A percentile compares a stretch with the other conserved stretches of the same genome.
These are phyloP conservation scores for Silene uniflora DNA, from an alignment of 148 eudicot genomes.

Conservation along the genomic window DNA sequence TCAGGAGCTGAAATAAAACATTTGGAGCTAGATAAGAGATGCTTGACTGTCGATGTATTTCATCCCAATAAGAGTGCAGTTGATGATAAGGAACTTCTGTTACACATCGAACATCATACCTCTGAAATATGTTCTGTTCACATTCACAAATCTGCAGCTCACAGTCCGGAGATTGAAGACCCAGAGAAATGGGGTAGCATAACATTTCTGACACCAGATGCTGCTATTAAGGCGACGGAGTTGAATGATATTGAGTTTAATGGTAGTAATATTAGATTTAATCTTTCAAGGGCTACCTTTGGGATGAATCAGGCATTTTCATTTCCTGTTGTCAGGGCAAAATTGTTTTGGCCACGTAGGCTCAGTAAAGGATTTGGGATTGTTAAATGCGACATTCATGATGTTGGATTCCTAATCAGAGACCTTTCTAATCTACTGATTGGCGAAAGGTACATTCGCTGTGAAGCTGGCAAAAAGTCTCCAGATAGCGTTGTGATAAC, in stretches of 20 bases:
- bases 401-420: constrained; percentile 42
- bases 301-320: constrained; percentile 56
- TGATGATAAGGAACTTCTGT: constrained; percentile 71
- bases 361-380: constrained; percentile 62
- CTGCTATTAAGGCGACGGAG: constrained; percentile 59
- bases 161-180: constrained; percentile 43
- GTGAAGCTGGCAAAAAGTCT: constrained; percentile 37
- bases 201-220: constrained; percentile 74
- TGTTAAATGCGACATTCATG: constrained; percentile 50
- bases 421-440: constrained; percentile 51
- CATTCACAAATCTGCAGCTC: constrained; percentile 48
- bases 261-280: constrained; percentile 45
- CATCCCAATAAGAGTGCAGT: constrained; percentile 38
- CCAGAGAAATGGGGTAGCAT: constrained; percentile 75
- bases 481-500: constrained; percentile 43
- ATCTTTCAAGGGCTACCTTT: constrained; percentile 43
- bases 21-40: constrained; percentile 83
- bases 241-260: constrained; percentile 36
- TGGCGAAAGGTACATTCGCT: constrained; percentile 43
- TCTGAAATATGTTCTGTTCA: constrained; percentile 58
- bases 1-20: constrained; percentile 90
- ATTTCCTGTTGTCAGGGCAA: constrained; percentile 63
- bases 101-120: constrained; percentile 45
- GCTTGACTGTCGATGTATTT: constrained; percentile 67
- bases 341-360: constrained; percentile 89